Evolutionary conservation across 805 yeast genomes (phyloP), one percentile per base, ranked within the genome.

Genomic region (Nakazawaea wyomingensis): DNA sequence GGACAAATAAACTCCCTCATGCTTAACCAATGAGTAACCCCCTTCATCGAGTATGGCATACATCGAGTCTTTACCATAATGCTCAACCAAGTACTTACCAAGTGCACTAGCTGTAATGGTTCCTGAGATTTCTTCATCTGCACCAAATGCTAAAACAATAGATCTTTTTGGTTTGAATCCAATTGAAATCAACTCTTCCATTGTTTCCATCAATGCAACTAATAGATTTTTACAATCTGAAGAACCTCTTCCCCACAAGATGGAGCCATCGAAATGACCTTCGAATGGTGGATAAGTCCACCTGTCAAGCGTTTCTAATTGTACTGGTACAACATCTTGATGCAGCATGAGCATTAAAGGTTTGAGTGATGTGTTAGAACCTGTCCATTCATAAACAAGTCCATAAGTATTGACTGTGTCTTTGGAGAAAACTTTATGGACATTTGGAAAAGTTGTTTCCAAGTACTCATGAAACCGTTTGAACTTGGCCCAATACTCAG

Each of bases 261-360:
- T 60, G 19, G 68, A 63, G 11, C 86, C 87, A 50, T 85, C 91
- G 52, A 64, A 83, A 52, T 71, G 66, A 9, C 81, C 86, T 5
- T 65, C 59, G 48, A 75, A 83, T 2, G 95, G 93, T 3, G 81
- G 82, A 55, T 76, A 66, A 0, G 66, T 62, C 93, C 93, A 85
- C 43, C 72, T 65, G 22, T 55, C 60, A 40, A 69, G 53, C 0
- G 88, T 77, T 17, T 69, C 72, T 10, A 61, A 57, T 50, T 78
- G 84, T n/a, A 83, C 83, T 0, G 93, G 91, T 8, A 83, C 91
- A 4, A 80, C 85, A 53, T 85, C 93, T 57, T 78, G 83, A 56
- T 85, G 93, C 0, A 87, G 88, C 54, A 81, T 76, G 44, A 82
- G 66, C 59, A 85, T 54, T 17, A 78, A 51, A 6, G 95, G 93